Conservation (phyloP, 2,329 filamentous ascomycete species). For the Pseudocercospora musae region DNA sequence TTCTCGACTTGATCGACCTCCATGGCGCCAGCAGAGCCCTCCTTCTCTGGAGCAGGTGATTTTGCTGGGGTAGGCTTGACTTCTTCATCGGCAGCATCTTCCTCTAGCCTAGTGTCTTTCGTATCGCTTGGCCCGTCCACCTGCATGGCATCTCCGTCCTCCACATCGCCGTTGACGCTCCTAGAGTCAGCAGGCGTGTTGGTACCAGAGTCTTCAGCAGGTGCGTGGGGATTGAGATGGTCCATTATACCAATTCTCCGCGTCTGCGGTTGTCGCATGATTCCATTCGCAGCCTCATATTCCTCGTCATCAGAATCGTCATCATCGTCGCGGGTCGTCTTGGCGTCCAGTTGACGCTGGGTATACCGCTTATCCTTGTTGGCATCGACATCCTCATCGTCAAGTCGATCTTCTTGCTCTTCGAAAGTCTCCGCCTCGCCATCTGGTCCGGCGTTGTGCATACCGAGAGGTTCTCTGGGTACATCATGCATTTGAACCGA, state of each 20-base stretch:
- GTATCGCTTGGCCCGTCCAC: conserved; percentile 20
- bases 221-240: conserved; percentile 56
- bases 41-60: not conserved
- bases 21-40: conserved; percentile 1
- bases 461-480: conserved; percentile 54
- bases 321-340: conserved; percentile 67
- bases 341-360: conserved; percentile 77
- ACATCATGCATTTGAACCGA: conserved; percentile 65
- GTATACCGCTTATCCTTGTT: conserved; percentile 82
- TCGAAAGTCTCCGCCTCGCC: conserved; percentile 51
- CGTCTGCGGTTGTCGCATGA: conserved; percentile 52
- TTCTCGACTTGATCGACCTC: conserved; percentile 24
- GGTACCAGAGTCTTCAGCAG: conserved; percentile 51
- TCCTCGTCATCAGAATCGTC: conserved; percentile 91
- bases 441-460: conserved; percentile 37
- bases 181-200: conserved; percentile 36
- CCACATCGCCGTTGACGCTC: conserved; percentile 32
- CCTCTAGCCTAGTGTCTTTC: conserved; percentile 15
- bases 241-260: conserved; percentile 60
- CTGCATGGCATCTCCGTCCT: conserved; percentile 25
- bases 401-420: conserved; percentile 62
- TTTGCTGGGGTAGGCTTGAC: not conserved
- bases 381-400: conserved; percentile 75
- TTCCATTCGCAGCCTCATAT: conserved; percentile 66
- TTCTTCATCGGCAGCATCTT: not conserved